A percentile compares a stretch with the other conserved stretches of the same genome.
Evolutionary conservation across 2,329 filamentous ascomycete species (phyloP).

Genomic region (Pestalotiopsis sp.): DNA sequence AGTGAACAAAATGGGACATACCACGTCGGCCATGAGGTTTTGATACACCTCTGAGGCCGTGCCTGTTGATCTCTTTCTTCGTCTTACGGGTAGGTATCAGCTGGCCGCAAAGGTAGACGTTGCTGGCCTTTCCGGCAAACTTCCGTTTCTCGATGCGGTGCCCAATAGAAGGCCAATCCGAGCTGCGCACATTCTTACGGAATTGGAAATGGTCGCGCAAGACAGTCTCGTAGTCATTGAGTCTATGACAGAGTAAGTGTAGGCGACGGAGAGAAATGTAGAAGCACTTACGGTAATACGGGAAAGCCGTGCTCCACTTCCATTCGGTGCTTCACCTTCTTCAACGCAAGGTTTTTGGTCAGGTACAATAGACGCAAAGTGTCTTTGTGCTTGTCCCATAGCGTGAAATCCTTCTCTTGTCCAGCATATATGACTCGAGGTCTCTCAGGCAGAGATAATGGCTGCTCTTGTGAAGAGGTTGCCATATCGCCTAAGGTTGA

Average conservation of each 20-base stretch:
- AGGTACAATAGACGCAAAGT: neutral
- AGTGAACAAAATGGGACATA: neutral
- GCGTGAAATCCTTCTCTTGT: neutral
- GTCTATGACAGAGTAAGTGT: neutral
- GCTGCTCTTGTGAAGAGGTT: neutral
- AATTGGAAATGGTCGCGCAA: neutral
- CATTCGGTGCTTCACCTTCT: neutral
- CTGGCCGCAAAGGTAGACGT: neutral
- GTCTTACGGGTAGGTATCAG: neutral
- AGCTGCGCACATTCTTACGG: neutral
- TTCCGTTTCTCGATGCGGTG: neutral
- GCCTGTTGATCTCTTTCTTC: neutral
- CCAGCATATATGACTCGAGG: neutral
- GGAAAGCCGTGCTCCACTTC: neutral
- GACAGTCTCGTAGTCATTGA: neutral
- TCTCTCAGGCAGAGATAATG: neutral
- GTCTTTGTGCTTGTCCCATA: neutral
- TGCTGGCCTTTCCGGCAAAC: neutral
- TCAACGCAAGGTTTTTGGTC: accelerated
- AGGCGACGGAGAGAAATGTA: neutral
- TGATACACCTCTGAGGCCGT: neutral
- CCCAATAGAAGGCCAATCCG: neutral
- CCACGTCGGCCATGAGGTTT: neutral
- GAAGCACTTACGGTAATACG: neutral
- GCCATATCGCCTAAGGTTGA: neutral